Percentiles rank a stretch among this genome's conserved stretches.
Evolutionary conservation across 2,329 filamentous ascomycete genomes (phyloP).

Genomic region (Magnaporthiopsis rhizophila): DNA sequence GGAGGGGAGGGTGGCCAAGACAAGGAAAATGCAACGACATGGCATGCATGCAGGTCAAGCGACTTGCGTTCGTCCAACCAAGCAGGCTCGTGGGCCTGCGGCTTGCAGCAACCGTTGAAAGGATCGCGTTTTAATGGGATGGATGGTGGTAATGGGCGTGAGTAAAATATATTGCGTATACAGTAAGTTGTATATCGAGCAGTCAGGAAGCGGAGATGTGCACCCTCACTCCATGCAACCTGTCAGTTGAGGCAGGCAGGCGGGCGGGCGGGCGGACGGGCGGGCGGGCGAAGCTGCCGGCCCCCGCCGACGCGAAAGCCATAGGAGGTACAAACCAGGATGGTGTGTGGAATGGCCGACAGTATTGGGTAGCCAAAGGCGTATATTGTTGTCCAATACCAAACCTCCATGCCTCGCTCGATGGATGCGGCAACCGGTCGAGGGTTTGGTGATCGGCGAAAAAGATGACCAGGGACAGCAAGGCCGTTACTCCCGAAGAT

Average conservation of each 20-base stretch:
- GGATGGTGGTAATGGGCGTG: neutral
- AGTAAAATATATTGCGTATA: no score
- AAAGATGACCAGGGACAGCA: neutral
- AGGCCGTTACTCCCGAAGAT: neutral
- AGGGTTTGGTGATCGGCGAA: neutral
- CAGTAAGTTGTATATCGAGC: no score
- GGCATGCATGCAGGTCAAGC: neutral
- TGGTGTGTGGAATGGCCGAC: no score
- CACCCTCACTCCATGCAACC: neutral
- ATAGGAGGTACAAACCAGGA: no score
- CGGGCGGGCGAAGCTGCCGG: no score
- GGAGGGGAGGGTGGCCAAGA: neutral
- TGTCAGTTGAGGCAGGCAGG: neutral
- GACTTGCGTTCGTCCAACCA: neutral
- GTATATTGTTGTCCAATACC: neutral
- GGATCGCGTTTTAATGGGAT: neutral
- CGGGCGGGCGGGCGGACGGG: no score
- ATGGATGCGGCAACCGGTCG: no score
- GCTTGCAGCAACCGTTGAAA: neutral
- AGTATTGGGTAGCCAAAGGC: neutral
- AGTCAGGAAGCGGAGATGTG: neutral
- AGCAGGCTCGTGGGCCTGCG: neutral
- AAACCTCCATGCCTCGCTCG: no score
- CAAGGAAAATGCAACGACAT: neutral
- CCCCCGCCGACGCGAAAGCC: no score